Evolutionary conservation across 2,329 filamentous ascomycete species (phyloP).

Genomic region (Neonectria sp.): DNA sequence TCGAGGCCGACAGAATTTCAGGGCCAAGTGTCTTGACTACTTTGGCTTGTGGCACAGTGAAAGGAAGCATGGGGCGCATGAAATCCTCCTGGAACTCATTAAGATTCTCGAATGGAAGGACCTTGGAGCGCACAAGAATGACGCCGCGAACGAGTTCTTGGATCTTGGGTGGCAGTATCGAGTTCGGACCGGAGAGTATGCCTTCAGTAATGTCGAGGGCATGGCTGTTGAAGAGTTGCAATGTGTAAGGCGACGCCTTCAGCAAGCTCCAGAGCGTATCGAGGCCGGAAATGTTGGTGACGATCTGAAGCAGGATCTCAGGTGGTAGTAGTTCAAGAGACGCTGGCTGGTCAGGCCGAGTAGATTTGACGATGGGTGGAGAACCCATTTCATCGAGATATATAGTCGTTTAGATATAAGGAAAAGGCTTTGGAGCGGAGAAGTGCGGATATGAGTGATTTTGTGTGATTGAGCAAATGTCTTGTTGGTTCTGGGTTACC

Average conservation of each 20-base stretch:
- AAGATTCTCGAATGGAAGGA: slow-evolving; percentile 28
- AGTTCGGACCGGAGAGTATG: slow-evolving; percentile 29
- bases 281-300: slow-evolving; percentile 27
- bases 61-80: slow-evolving; percentile 6
- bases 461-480: slow-evolving; percentile 1
- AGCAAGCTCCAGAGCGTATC: slow-evolving; percentile 36
- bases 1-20: not conserved
- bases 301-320: slow-evolving; percentile 28
- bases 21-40: slow-evolving; percentile 11
- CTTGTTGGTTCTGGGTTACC: not conserved
- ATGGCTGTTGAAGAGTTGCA: slow-evolving; percentile 29
- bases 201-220: slow-evolving; percentile 18
- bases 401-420: not conserved
- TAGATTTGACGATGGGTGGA: not conserved
- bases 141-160: slow-evolving; percentile 24
- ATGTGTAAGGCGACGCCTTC: slow-evolving; percentile 28
- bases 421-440: not conserved
- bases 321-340: slow-evolving; percentile 31
- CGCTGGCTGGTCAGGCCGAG: slow-evolving; percentile 4
- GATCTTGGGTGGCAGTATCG: slow-evolving; percentile 17
- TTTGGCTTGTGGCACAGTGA: not conserved
- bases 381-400: slow-evolving; percentile 7
- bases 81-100: slow-evolving; percentile 13
- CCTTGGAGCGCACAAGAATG: slow-evolving; percentile 23
- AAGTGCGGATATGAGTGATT: not conserved